Evolutionary conservation across 1,284 basidiomycete species (phyloP).

Genomic region (Golubevia sp.): DNA sequence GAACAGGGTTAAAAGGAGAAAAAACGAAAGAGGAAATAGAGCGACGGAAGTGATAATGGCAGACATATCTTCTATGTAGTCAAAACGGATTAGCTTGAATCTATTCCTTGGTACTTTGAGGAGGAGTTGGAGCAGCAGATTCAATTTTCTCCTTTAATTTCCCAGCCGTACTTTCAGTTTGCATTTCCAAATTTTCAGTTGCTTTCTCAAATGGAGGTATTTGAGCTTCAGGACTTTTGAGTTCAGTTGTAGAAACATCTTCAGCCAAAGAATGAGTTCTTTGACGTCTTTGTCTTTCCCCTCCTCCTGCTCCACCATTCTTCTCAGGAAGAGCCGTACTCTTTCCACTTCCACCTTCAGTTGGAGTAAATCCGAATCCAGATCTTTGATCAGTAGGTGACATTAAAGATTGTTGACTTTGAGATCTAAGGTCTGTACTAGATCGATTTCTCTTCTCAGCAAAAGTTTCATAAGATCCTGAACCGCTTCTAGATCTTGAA

Average conservation of each 20-base stretch:
- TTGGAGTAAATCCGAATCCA: background rate
- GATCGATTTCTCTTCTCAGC: constrained; percentile 46
- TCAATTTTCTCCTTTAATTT: constrained; percentile 5
- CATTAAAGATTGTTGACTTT: constrained; percentile 7
- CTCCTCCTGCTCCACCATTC: background rate
- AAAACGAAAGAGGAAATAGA: no score
- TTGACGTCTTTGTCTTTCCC: constrained; percentile 6
- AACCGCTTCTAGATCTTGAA: constrained; percentile 29
- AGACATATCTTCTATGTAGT: no score
- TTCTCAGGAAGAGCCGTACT: background rate
- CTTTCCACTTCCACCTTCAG: background rate
- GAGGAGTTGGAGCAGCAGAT: constrained; percentile 8
- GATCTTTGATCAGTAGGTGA: constrained; percentile 3
- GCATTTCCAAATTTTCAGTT: constrained; percentile 3
- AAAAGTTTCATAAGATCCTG: constrained; percentile 37
- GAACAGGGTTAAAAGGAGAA: no score
- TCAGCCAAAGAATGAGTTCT: constrained; percentile 1
- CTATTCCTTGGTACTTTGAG: background rate
- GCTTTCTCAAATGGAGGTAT: constrained; percentile 9
- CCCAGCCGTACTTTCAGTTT: background rate
- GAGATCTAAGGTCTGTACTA: constrained; percentile 36
- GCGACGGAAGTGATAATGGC: no score
- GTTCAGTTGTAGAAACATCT: background rate
- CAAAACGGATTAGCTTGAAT: background rate
- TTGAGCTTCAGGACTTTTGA: background rate